phyloP scores from a whole-genome alignment of 176 grass and related monocot species.

The Aegilops longissima region DNA sequence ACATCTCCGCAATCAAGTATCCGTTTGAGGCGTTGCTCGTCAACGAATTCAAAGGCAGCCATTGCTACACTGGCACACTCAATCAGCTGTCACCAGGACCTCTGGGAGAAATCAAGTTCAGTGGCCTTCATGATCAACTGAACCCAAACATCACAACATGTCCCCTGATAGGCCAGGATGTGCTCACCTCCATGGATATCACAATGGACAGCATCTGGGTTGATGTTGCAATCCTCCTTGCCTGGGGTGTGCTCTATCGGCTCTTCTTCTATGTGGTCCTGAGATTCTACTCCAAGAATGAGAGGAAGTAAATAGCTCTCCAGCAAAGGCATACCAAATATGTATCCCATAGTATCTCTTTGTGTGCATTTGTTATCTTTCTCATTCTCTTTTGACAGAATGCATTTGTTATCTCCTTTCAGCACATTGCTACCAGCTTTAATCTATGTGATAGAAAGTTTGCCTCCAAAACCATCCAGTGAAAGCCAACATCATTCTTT shows the following conservation, averaged over 20 bases:
- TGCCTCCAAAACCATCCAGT: constrained; percentile 21
- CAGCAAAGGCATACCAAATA: constrained; percentile 6
- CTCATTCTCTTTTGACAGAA: not conserved
- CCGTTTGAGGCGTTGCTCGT: constrained; percentile 78
- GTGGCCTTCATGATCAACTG: constrained; percentile 18
- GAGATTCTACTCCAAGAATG: constrained; percentile 78
- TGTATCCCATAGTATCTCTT: not conserved
- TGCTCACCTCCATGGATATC: constrained; percentile 64
- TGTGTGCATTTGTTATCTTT: constrained; percentile 17
- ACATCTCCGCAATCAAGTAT: constrained; percentile 85
- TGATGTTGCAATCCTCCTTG: constrained; percentile 67
- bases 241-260: constrained; percentile 84
- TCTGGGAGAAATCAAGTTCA: constrained; percentile 13
- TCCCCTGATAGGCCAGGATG: constrained; percentile 56
- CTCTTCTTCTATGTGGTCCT: constrained; percentile 79
- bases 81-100: constrained; percentile 43
- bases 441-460: constrained; percentile 14
- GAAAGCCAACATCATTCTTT: not conserved
- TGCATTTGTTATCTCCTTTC: constrained; percentile 9
- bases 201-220: constrained; percentile 54
- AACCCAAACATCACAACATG: constrained; percentile 21
- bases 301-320: constrained; percentile 48
- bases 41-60: constrained; percentile 65
- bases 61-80: constrained; percentile 38
- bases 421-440: not conserved